Evolutionary conservation across 768 basidiomycete genomes (phyloP), one percentile per base, ranked within the genome.

Genomic region (Phylloporus sp.): DNA sequence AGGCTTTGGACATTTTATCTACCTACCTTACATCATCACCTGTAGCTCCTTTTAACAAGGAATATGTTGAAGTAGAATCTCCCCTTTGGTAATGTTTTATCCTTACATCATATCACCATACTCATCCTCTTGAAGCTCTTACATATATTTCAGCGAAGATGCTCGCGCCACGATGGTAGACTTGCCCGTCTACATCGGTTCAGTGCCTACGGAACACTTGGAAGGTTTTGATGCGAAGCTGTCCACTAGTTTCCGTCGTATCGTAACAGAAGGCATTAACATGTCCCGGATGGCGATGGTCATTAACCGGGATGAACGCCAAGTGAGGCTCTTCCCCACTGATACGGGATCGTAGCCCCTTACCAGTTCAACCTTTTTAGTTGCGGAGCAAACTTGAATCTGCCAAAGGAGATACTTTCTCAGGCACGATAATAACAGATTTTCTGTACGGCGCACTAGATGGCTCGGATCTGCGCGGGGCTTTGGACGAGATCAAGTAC

Each of bases 241-340:
- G 34, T 80, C 76, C 54, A 71, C 69, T 1, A 87, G 86, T 56
- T 71, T 99, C 31, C 62, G 73, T 53, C 78, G 79, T 33, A 85
- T 97, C 43, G 78, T 76, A 8, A 58, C 75, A 15, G 80, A 85
- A 43, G 92, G 88, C 4, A 73, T 98, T 39, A 90, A 98, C 65
- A 92, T 97, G 86, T 74, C 82, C 24, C 74, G 95, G 9, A 96
- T 99, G 85, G 65, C 68, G 14, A 84, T 89, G 80, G 74, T 96
- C 15, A 80, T 99, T 37, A 79, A 83, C 53, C 74, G 92, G 41
- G 91, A 96, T 56, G 86, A 90, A 67, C 82, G 93, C 45, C 91
- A 93, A 74, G 84, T 87, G 50, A 42, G 65, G 55, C 14, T 14
- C 22, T 21, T 24, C 26, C 2, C 28, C 5, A 8, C 9, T 41